These are phyloP conservation scores for Nematodospora valgi DNA, from an alignment of 805 yeast genomes.

Conservation along the genomic window DNA sequence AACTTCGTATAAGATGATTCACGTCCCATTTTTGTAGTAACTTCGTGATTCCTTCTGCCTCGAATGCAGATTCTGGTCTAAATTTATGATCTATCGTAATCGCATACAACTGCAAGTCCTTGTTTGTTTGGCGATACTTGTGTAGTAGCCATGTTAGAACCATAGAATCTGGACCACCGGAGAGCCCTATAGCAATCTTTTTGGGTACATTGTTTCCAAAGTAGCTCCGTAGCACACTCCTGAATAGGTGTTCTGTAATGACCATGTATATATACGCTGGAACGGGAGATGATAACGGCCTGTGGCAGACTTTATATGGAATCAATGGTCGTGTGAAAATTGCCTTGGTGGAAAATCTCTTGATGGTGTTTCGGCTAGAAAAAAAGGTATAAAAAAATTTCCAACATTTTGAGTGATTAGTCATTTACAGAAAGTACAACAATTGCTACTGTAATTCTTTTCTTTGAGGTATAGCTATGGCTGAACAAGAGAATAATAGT, in stretches of 20 bases:
- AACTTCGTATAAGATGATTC: conserved; percentile 25
- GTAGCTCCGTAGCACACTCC: background rate
- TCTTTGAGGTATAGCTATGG: too few species aligned
- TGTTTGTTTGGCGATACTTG: conserved; percentile 28
- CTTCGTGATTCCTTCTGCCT: conserved; percentile 43
- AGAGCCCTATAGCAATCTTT: conserved; percentile 53
- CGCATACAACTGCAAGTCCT: conserved; percentile 42
- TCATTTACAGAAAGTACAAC: background rate
- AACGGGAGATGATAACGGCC: too few species aligned
- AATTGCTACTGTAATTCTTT: too few species aligned
- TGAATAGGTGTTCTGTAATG: conserved; percentile 3
- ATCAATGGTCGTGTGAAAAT: conserved; percentile 7
- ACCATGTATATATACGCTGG: too few species aligned
- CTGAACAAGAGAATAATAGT: conserved; percentile 15
- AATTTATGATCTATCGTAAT: conserved; percentile 66
- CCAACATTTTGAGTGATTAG: conserved; percentile 2
- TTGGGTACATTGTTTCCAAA: conserved; percentile 17
- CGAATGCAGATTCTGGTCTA: conserved; percentile 45
- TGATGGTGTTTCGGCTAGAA: background rate
- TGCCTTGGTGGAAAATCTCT: background rate
- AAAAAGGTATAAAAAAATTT: conserved; percentile 5
- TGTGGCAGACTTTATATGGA: too few species aligned
- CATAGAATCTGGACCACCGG: conserved; percentile 85
- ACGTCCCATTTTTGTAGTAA: conserved; percentile 32
- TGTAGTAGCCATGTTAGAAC: conserved; percentile 53